phyloP scores from a whole-genome alignment of 805 yeast species.

The Lipomyces mesembrius region DNA sequence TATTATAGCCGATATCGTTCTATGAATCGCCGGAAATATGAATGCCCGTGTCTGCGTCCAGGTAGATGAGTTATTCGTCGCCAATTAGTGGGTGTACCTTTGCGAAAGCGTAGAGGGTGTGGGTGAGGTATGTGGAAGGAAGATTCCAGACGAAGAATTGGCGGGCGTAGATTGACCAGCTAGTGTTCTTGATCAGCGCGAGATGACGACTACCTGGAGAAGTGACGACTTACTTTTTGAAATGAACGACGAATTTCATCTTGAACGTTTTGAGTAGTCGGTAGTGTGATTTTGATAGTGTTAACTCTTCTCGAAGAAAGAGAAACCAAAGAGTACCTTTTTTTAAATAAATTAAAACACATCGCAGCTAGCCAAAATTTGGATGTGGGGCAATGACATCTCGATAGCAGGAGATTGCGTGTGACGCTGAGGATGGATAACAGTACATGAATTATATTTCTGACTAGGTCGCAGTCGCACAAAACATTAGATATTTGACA shows the following conservation, averaged over 20 bases:
- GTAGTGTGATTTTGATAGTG: neutral
- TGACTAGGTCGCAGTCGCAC: too few species aligned
- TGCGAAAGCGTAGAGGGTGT: slow-evolving; percentile 79
- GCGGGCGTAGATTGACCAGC: slow-evolving; percentile 72
- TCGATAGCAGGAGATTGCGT: neutral
- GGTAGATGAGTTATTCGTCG: slow-evolving; percentile 58
- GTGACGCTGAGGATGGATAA: too few species aligned
- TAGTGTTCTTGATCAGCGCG: slow-evolving; percentile 31
- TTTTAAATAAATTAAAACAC: neutral
- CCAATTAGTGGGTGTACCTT: slow-evolving; percentile 62
- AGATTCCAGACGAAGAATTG: slow-evolving; percentile 57
- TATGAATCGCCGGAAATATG: slow-evolving; percentile 22
- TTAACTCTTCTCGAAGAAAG: neutral
- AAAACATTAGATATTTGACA: too few species aligned
- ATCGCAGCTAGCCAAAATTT: neutral
- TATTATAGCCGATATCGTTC: slow-evolving; percentile 10
- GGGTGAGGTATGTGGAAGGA: slow-evolving; percentile 52
- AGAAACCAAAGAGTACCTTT: neutral
- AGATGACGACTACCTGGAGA: neutral
- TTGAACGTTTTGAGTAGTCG: neutral
- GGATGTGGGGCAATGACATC: neutral
- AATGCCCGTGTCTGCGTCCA: slow-evolving; percentile 56
- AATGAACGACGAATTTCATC: slow-evolving; percentile 24
- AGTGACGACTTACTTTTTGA: slow-evolving; percentile 17
- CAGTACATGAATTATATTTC: too few species aligned